Conservation (phyloP, 192 early-diverging fungal genomes). For the Coemansia biformis region DNA sequence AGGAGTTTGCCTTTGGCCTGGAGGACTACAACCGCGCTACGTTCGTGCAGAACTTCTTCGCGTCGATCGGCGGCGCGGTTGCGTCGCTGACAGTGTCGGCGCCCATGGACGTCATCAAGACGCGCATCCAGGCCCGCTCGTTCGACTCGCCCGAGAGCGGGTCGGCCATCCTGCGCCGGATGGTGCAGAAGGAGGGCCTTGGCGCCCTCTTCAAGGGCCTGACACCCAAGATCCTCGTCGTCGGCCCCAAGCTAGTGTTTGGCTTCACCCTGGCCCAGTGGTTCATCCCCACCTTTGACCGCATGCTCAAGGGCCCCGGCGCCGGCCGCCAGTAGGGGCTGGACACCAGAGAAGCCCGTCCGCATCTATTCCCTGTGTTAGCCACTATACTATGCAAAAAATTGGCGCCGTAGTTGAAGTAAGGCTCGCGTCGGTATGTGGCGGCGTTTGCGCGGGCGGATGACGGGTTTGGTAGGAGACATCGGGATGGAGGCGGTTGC, state of each 20-base stretch:
- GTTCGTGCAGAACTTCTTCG: constrained; percentile 96
- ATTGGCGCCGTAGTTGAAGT: no score
- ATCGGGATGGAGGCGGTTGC: no score
- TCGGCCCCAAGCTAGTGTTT: constrained; percentile 97
- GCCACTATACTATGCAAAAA: no score
- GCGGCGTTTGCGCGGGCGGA: no score
- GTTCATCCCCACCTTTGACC: constrained; percentile 68
- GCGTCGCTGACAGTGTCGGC: constrained; percentile 92
- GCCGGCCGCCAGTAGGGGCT: not conserved
- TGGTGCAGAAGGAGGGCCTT: constrained; percentile 90
- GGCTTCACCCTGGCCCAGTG: constrained; percentile 95
- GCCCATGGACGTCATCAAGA: constrained; percentile 98
- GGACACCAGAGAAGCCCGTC: not conserved
- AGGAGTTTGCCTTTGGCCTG: constrained; percentile 87
- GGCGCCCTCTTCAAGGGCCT: constrained; percentile 95
- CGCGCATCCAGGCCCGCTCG: constrained; percentile 91
- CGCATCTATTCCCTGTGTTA: no score
- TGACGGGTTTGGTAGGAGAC: no score
- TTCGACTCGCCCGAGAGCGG: constrained; percentile 86
- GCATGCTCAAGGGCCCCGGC: constrained; percentile 26
- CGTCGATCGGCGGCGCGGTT: constrained; percentile 92
- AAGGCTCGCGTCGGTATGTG: no score
- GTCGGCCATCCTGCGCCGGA: constrained; percentile 75
- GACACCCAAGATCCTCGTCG: constrained; percentile 78
- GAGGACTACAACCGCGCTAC: constrained; percentile 93